These are phyloP conservation scores for Saccharata proteae DNA, from an alignment of 2,329 filamentous ascomycete genomes.

Conservation along the genomic window DNA sequence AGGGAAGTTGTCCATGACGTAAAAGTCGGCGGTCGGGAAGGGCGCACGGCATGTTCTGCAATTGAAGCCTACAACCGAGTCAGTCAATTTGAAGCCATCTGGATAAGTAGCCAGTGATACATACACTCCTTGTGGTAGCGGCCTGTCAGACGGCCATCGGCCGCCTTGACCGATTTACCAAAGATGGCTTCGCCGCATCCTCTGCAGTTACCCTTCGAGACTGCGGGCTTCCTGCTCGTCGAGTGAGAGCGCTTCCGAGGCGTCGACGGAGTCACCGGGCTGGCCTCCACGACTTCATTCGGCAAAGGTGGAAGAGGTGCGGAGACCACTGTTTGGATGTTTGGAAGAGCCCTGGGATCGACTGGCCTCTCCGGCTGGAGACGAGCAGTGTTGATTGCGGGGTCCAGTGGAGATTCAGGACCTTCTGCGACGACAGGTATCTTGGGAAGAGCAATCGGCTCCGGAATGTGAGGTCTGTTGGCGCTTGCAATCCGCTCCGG, in stretches of 20 bases:
- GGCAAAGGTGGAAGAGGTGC: slow-evolving; percentile 3
- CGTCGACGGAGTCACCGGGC: too few species aligned
- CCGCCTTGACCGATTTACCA: slow-evolving; percentile 87
- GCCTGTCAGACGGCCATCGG: slow-evolving; percentile 81
- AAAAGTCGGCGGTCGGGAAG: slow-evolving; percentile 82
- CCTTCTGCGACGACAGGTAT: slow-evolving; percentile 12
- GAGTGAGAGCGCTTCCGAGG: background rate
- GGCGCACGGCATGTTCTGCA: slow-evolving; percentile 72
- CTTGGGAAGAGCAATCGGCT: background rate
- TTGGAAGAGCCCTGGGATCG: slow-evolving; percentile 5
- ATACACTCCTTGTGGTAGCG: slow-evolving; percentile 82
- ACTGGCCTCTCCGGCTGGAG: slow-evolving; percentile 13
- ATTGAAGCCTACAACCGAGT: slow-evolving; percentile 47
- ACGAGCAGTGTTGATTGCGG: slow-evolving; percentile 25
- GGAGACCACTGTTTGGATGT: slow-evolving; percentile 5
- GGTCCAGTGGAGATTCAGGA: slow-evolving; percentile 28
- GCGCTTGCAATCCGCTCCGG: too few species aligned
- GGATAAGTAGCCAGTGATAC: slow-evolving; percentile 4
- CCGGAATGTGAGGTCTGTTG: slow-evolving; percentile 6
- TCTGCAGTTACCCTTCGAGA: slow-evolving; percentile 66
- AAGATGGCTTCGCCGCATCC: slow-evolving; percentile 67
- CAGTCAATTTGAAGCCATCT: background rate
- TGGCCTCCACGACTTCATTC: background rate
- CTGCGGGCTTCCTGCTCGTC: too few species aligned
- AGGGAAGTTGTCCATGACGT: slow-evolving; percentile 75